A percentile compares a stretch with the other conserved stretches of the same genome.
phyloP scores from a whole-genome alignment of 2,329 filamentous ascomycete genomes.

The Drechslerella dactyloides region DNA sequence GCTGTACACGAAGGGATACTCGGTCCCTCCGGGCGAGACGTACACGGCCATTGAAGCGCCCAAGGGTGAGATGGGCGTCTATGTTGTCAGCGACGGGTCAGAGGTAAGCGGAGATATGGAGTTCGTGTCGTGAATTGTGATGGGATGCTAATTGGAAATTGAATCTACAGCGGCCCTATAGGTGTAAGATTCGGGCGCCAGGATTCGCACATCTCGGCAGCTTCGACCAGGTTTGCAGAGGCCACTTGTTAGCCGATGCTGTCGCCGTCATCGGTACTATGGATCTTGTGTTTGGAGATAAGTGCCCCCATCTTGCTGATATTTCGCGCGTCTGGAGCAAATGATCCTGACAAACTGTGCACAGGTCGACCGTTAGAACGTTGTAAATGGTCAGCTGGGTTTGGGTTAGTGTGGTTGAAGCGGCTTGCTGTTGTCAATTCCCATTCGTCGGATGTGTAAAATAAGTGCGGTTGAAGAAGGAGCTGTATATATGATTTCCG shows the following conservation, averaged over 20 bases:
- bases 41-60: constrained; percentile 99
- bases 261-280: constrained; percentile 79
- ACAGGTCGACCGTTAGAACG: constrained; percentile 49
- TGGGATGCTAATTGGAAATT: constrained; percentile 16
- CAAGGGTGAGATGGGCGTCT: constrained; percentile 99
- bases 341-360: constrained; percentile 46
- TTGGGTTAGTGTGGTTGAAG: neutral
- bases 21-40: constrained; percentile 94
- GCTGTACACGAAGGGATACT: constrained; percentile 97
- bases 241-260: constrained; percentile 92
- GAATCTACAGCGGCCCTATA: constrained; percentile 71
- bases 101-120: constrained; percentile 62
- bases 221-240: constrained; percentile 91
- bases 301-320: constrained; percentile 10
- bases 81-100: constrained; percentile 90
- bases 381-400: neutral
- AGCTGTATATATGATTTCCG: constrained; percentile 36
- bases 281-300: constrained; percentile 83
- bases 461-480: constrained; percentile 28
- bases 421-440: constrained; percentile 11
- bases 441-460: constrained; percentile 44
- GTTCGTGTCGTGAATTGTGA: neutral
- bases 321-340: constrained; percentile 9
- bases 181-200: constrained; percentile 95
- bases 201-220: constrained; percentile 94